A percentile compares a stretch with the other conserved stretches of the same genome.
Evolutionary conservation across 352 stramenopile species (phyloP).

Genomic region (Peronospora destructor): DNA sequence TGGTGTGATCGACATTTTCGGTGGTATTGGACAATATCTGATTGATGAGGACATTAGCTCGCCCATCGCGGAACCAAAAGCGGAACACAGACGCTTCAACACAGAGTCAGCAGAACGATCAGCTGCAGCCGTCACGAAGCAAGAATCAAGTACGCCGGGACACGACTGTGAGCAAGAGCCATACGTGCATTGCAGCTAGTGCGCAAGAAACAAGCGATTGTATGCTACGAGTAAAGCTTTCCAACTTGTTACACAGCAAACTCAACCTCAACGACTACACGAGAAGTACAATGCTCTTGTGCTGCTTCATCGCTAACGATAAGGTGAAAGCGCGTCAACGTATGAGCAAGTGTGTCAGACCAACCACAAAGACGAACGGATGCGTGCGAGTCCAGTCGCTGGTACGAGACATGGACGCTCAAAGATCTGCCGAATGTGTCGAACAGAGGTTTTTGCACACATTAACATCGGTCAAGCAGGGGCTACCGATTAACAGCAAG

Average conservation of each 20-base stretch:
- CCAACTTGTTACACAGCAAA: neutral
- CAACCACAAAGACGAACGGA: neutral
- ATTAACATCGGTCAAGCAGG: too few species aligned
- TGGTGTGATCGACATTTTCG: too few species aligned
- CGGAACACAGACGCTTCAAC: too few species aligned
- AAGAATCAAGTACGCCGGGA: neutral
- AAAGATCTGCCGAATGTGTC: neutral
- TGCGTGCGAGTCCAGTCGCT: neutral
- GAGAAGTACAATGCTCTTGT: too few species aligned
- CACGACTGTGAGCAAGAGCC: neutral
- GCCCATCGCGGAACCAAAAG: too few species aligned
- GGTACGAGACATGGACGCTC: neutral
- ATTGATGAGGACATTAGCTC: too few species aligned
- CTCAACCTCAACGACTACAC: neutral
- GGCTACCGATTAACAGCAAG: too few species aligned
- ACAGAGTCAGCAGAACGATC: neutral
- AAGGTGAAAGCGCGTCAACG: neutral
- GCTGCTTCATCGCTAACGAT: neutral
- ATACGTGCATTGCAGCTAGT: neutral
- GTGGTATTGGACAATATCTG: too few species aligned
- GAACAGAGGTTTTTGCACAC: too few species aligned
- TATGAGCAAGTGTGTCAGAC: neutral
- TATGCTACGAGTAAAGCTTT: neutral
- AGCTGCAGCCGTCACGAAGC: neutral
- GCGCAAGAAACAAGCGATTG: neutral